Percentiles rank a stretch among this genome's conserved stretches.
Evolutionary conservation across 345 rosid species (phyloP).

Genomic region (Firmiana major): DNA sequence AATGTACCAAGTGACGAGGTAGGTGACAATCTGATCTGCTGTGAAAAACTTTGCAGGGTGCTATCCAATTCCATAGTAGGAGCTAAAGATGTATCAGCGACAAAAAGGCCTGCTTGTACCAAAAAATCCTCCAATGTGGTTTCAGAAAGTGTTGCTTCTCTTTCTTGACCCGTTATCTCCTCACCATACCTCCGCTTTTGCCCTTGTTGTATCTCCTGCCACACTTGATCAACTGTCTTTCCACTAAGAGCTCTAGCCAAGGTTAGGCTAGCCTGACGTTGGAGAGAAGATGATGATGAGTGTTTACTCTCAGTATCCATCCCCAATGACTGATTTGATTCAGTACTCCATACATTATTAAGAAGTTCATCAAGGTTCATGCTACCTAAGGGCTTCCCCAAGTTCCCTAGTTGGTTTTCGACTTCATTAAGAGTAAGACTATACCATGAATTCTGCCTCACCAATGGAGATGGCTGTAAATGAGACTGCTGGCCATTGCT

Average conservation of each 20-base stretch:
- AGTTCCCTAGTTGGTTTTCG: constrained; percentile 35
- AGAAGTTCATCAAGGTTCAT: constrained; percentile 58
- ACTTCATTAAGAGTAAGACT: constrained; percentile 45
- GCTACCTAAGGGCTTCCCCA: constrained; percentile 48
- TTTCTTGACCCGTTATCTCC: constrained; percentile 26
- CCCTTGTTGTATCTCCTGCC: constrained; percentile 53
- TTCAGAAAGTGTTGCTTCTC: constrained; percentile 39
- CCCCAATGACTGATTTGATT: constrained; percentile 28
- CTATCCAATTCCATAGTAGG: constrained; percentile 38
- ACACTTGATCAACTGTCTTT: constrained; percentile 58
- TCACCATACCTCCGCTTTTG: constrained; percentile 39
- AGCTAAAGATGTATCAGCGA: constrained; percentile 34
- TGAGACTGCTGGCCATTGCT: constrained; percentile 38
- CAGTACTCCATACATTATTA: constrained; percentile 40
- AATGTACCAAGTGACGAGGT: constrained; percentile 32
- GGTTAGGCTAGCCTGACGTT: constrained; percentile 41
- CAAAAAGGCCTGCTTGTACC: constrained; percentile 57
- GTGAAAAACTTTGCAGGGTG: constrained; percentile 24
- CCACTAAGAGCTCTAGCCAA: constrained; percentile 48
- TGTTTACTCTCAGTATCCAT: constrained; percentile 17
- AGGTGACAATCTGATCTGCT: constrained; percentile 30
- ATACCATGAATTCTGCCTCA: constrained; percentile 45
- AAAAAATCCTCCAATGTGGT: constrained; percentile 63
- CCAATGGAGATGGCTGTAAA: constrained; percentile 29
- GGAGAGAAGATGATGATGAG: constrained; percentile 29